Conservation (phyloP, 306 rosid genomes). For the Cucumis cinereus region DNA sequence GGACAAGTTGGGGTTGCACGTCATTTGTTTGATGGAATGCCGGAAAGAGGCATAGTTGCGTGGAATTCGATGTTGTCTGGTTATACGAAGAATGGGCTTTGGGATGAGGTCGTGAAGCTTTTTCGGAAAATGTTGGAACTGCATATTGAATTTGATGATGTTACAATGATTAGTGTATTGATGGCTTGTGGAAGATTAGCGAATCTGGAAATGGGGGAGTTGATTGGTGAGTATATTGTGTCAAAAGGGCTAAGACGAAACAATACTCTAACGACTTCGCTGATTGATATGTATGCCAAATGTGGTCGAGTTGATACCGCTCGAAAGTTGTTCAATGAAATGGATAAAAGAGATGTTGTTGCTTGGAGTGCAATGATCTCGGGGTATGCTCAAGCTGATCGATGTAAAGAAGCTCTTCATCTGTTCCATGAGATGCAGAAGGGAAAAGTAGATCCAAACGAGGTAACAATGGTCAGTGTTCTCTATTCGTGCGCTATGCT, state of each 20-base stretch:
- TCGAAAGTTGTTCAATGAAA: constrained; percentile 26
- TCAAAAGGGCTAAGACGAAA: constrained; percentile 22
- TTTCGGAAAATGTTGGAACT: constrained; percentile 24
- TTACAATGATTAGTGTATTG: constrained; percentile 39
- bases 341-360: constrained; percentile 42
- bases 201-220: constrained; percentile 40
- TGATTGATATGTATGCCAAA: constrained; percentile 50
- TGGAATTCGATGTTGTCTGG: constrained; percentile 53
- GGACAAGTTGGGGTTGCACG: constrained; percentile 31
- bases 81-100: constrained; percentile 25
- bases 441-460: constrained; percentile 38
- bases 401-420: constrained; percentile 44
- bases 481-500: constrained; percentile 43
- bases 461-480: constrained; percentile 61
- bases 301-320: constrained; percentile 45
- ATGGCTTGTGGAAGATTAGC: constrained; percentile 43
- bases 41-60: constrained; percentile 15
- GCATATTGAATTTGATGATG: constrained; percentile 30
- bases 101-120: constrained; percentile 40
- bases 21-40: constrained; percentile 42
- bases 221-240: constrained; percentile 29
- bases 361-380: constrained; percentile 65
- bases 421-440: constrained; percentile 45
- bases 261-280: constrained; percentile 34
- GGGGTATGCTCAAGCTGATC: constrained; percentile 43